Evolutionary conservation across 2,329 filamentous ascomycete genomes (phyloP), one percentile per base, ranked within the genome.

Genomic region (Bisporella sp.): DNA sequence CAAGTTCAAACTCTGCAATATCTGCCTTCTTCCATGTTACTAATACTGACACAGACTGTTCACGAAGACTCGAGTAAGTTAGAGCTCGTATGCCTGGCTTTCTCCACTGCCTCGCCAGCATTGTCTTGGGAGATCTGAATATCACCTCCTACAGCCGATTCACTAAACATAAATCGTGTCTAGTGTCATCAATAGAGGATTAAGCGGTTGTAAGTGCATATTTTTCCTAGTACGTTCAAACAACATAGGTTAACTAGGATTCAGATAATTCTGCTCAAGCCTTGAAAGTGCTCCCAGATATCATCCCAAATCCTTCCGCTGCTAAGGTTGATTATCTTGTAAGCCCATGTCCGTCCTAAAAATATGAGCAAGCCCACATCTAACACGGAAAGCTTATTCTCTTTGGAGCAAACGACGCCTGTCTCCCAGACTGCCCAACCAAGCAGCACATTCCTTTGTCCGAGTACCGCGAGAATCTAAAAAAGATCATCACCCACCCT

Each of bases 321-420:
- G 75, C 80, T 6, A 78, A 76, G 62, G 76, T 91, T 51, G 78
- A 81, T 51, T 85, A 87, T 60, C 68, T 92, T 57, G 85, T 87
- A 66, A 61, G 75, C 60, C 12, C n/a, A 7, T 42, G 31, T 33
- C 41, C 13, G 28, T 6, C 4, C 35, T 44, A 9, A 32, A 39
- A 29, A 2, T 41, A 32, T 39, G 35, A 9, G 2, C n/a, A n/a
- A n/a, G n/a, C 40, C 13, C 13, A 13, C 40, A 47, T 50, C 46
- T 56, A 35, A 45, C 13, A 30, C 33, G 40, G 2, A 32, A 31
- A 57, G 54, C 61, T 70, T 39, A 70, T 96, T 52, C 84, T 95
- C 57, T 83, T 96, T 53, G 93, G 93, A 13, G 89, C 93, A 59
- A 97, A 99, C 65, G 93, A 97, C 68, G 85, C 92, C 4, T 83